Evolutionary conservation across 441 rosid species (phyloP).

Genomic region (Populus hybrid): DNA sequence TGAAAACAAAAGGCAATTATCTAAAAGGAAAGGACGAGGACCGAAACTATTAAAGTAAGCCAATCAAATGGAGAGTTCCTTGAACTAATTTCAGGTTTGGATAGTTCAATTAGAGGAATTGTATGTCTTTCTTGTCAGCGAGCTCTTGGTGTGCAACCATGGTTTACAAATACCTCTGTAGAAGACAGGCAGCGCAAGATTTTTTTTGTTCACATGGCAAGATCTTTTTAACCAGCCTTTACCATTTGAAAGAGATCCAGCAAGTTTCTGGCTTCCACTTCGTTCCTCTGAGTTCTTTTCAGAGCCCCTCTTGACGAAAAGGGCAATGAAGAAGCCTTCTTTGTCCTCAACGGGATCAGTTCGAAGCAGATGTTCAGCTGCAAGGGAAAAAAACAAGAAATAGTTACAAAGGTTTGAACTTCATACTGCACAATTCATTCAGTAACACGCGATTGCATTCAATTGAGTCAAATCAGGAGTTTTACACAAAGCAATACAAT

Average conservation of each 20-base stretch:
- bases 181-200: conserved; percentile 17
- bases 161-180: conserved; percentile 28
- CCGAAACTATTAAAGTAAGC: background rate
- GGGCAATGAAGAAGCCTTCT: conserved; percentile 88
- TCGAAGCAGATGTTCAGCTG: conserved; percentile 66
- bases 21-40: background rate
- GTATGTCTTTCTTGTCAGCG: background rate
- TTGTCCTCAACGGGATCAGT: conserved; percentile 69
- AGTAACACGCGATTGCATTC: background rate
- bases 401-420: background rate
- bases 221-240: background rate
- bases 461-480: background rate
- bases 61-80: background rate
- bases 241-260: background rate
- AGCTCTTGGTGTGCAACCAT: conserved; percentile 6
- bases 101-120: too few relatives aligned
- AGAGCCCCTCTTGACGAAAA: conserved; percentile 36
- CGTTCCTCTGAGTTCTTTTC: background rate
- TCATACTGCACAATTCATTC: background rate
- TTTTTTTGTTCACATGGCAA: conserved; percentile 7
- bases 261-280: background rate
- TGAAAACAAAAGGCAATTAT: too few relatives aligned
- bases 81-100: background rate
- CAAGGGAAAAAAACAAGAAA: conserved; percentile 5
- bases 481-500: background rate